Base-by-base conservation (phyloP, 148 eudicot genomes). In the Euryodendron excelsum region DNA sequence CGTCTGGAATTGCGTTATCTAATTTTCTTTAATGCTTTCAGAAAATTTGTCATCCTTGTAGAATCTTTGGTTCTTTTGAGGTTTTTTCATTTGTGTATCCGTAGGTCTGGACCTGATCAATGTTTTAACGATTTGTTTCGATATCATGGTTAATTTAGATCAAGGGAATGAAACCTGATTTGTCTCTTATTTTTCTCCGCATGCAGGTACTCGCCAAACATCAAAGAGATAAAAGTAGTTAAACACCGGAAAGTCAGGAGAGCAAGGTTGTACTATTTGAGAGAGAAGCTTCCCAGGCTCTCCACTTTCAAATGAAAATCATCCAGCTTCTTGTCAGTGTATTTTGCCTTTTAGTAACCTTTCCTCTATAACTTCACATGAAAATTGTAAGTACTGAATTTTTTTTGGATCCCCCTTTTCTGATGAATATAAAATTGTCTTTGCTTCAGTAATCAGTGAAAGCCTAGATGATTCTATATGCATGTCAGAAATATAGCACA, bases 211-310 rank as follows among this genome's bases (percentile, higher is more conserved):
- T 93, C 99, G 7, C 99, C 98, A 21, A 85, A 84, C 68, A 85
- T 96, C 82, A 93, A 90, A 79, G 98, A 96, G 83, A 89, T 96
- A 10, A 88, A n/a, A 83, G 94, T 96, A 45, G 74, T 93, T 11
- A 77, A 45, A 74, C 98, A 92, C 90, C 76, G 93, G 90, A 96
- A 93, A 86, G 99, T 96, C 48, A 87, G 99, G 65, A 89, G 97
- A 82, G 98, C 99, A 23, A 84, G 89, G 84, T 60, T 96, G 83
- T 96, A 93, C 85, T 96, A 93, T 75, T 85, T 96, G 80, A 83
- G 99, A 80, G 95, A 96, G 75, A 96, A 93, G 89, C 99, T 96
- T 74, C 99, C 98, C 61, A 87, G 97, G 86, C 82, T 93, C 44
- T 93, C 93, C 53, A 89, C 92, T 78, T 93, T 96, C 91, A 93